Evolutionary conservation across 768 basidiomycete species (phyloP), one percentile per base, ranked within the genome.

Genomic region (Auriscalpium orientale): DNA sequence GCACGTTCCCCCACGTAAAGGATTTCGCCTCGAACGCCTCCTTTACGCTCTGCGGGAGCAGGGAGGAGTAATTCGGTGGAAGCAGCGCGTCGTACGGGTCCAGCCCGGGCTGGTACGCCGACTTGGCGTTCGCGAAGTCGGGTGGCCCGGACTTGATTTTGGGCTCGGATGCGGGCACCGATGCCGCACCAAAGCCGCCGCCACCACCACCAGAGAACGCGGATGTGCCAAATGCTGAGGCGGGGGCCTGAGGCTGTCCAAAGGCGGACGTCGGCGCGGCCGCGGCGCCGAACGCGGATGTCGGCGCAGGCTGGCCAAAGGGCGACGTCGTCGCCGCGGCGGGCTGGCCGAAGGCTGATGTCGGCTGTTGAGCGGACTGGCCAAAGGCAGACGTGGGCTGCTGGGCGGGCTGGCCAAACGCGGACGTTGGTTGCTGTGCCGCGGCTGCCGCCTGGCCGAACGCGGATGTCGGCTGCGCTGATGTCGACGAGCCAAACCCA

Each of bases 1-100:
- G 87, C 47, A 89, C 74, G 56, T 77, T 78, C 49, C 67, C 83
- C 80, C 74, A 79, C 81, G 64, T 79, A 77, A 65, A 89, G 87
- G 66, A 68, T 78, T 51, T 70, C 68, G 43, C 70, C 55, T 71
- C 64, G 57, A 87, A 89, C 33, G 83, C 83, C 4, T 74, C 74
- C 60, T 73, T 65, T 38, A 74, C 77, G 4, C 64, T 64, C 35
- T 69, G 63, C 1, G 87, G 84, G 15, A 88, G 63, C 36, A 77
- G 65, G 36, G 76, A 68, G 37, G 71, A 58, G 66, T 89, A 89
- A 57, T 82, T 74, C n/a, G 63, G 59, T 6, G 85, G 85, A 22
- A 89, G 70, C 13, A 75, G 65, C 40, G 53, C 58, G 54, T 83
- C 80, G 60, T 85, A 87, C 46, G 78, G 78, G 56, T 82, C 78